Percentiles rank a stretch among this genome's conserved stretches.
phyloP scores from a whole-genome alignment of 495 filamentous ascomycete genomes.

The Aspergillus kassunensis region DNA sequence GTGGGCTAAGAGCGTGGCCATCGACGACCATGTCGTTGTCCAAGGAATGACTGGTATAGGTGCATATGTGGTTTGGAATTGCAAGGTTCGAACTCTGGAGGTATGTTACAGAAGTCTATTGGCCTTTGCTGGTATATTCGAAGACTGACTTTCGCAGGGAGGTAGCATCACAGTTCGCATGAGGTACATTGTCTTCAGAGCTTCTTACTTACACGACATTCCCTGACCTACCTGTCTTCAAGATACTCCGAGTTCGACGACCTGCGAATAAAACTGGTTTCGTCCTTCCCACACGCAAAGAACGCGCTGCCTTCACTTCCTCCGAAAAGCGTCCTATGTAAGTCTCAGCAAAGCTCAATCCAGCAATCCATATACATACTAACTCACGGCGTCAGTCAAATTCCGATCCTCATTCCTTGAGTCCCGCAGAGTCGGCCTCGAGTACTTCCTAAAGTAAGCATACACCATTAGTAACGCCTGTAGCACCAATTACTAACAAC shows the following conservation, averaged over 20 bases:
- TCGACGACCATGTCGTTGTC: slow-evolving; percentile 65
- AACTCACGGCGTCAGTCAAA: slow-evolving; percentile 42
- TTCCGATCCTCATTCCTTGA: slow-evolving; percentile 69
- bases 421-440: slow-evolving; percentile 57
- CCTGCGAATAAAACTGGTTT: slow-evolving; percentile 52
- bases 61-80: slow-evolving; percentile 73
- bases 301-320: slow-evolving; percentile 63
- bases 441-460: slow-evolving; percentile 69
- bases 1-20: slow-evolving; percentile 63
- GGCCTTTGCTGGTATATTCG: neutral
- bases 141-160: slow-evolving; percentile 38
- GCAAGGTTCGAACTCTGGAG: slow-evolving; percentile 64
- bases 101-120: slow-evolving; percentile 37
- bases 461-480: neutral
- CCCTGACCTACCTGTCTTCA: neutral
- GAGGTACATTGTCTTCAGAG: slow-evolving; percentile 38
- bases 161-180: slow-evolving; percentile 58
- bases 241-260: slow-evolving; percentile 74
- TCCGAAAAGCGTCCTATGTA: slow-evolving; percentile 68
- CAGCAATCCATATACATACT: slow-evolving; percentile 7
- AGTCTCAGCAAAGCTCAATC: slow-evolving; percentile 20
- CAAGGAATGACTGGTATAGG: slow-evolving; percentile 60
- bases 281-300: slow-evolving; percentile 62
- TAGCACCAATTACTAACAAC: neutral
- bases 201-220: neutral